Base-by-base conservation (phyloP, 176 grass and related monocot genomes). In the Paspalum notatum region DNA sequence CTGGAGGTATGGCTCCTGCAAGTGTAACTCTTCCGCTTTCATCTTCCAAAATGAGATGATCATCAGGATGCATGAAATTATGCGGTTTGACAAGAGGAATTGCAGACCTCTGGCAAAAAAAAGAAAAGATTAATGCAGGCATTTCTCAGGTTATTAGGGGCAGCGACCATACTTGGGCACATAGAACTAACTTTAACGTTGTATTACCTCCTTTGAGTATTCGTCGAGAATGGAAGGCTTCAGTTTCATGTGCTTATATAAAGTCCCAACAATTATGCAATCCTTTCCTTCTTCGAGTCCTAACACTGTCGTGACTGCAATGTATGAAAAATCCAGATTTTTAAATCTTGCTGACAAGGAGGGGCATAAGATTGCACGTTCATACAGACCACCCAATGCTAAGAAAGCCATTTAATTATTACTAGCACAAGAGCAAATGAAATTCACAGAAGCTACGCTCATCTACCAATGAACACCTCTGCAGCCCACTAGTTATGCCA, bases 1-100 rank as follows among this genome's bases (percentile, higher is more conserved):
- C 78, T 86, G 88, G 88, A 52, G 75, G 67, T 76, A 95, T 82
- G 61, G 78, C 68, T 90, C 92, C 92, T 84, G 92, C 82, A 80
- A 99, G 82, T 74, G 91, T 89, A 79, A 99, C 96, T 78, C 96
- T 91, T 84, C 96, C 96, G 54, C 96, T 99, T 80, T 99, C 96
- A 82, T 99, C 92, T 99, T 99, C 96, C 77, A 99, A 84, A 88
- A 95, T 91, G 66, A 99, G 90, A 93, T 99, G 91, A 77, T 99
- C 96, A 63, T 99, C 96, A 53, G 87, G 85, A 76, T 94, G 93
- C 79, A 91, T 89, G 89, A 99, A 99, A 88, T 99, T 99, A 73
- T 99, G 96, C 13, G 79, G 96, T 51, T 95, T 99, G 52, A 88
- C 96, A 68, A 99, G 96, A 67, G 96, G 96, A 72, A 95, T 76